phyloP scores from a whole-genome alignment of 169 alveolate genomes.

The Plasmodium adleri region DNA sequence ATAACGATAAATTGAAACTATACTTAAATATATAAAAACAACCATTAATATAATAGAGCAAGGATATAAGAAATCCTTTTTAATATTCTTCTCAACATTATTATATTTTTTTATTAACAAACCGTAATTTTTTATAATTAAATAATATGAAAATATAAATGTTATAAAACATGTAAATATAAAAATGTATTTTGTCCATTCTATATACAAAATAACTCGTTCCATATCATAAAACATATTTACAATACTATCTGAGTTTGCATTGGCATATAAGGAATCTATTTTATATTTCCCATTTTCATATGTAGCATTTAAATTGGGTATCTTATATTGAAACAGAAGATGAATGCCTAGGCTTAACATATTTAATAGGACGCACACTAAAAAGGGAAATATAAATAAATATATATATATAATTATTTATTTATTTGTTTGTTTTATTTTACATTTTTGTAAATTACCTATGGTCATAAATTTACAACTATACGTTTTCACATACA shows the following conservation, averaged over 20 bases:
- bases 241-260: slow-evolving; percentile 2
- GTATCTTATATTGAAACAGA: slow-evolving; percentile 17
- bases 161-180: slow-evolving; percentile 20
- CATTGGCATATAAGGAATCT: not conserved
- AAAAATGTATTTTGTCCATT: slow-evolving; percentile 16
- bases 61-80: slow-evolving; percentile 54
- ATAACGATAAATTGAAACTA: slow-evolving; percentile 46
- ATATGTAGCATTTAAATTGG: slow-evolving; percentile 6
- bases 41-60: slow-evolving; percentile 29
- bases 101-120: slow-evolving; percentile 65
- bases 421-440: not conserved
- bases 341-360: slow-evolving; percentile 6
- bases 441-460: not conserved
- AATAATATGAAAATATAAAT: slow-evolving; percentile 24
- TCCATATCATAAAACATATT: slow-evolving; percentile 16
- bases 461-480: slow-evolving; percentile 39
- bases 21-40: slow-evolving; percentile 47
- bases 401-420: not conserved
- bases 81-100: slow-evolving; percentile 62
- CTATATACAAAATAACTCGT: slow-evolving; percentile 18
- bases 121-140: slow-evolving; percentile 32
- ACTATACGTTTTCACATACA: slow-evolving; percentile 30
- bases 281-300: slow-evolving; percentile 31
- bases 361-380: slow-evolving; percentile 14
- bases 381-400: slow-evolving; percentile 9